Conservation (phyloP, 768 basidiomycete species). For the Tubosaeta brunneosetosa region DNA sequence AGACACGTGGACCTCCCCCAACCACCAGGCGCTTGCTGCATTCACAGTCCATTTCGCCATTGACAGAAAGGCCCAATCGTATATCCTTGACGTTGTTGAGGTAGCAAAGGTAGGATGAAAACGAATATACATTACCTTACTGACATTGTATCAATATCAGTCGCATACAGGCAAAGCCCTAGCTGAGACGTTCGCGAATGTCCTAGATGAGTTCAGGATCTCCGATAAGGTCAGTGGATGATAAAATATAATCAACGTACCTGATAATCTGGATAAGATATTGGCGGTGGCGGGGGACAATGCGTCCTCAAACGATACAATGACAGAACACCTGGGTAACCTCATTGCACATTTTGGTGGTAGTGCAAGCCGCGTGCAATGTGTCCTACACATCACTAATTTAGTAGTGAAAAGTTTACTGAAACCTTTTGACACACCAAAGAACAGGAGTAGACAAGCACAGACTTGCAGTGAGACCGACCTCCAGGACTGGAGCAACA, state of each 20-base stretch:
- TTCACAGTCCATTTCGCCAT: background rate
- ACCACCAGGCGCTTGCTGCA: background rate
- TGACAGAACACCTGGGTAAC: background rate
- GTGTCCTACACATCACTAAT: background rate
- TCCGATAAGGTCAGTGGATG: constrained; percentile 22
- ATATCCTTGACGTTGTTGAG: background rate
- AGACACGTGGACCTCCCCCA: background rate
- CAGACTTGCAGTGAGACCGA: constrained; percentile 6
- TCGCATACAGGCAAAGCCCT: constrained; percentile 10
- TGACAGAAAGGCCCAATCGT: background rate
- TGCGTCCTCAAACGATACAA: background rate
- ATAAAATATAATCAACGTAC: background rate
- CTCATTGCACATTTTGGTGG: background rate
- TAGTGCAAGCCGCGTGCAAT: background rate
- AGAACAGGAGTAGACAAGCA: background rate
- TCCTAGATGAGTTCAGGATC: constrained; percentile 26
- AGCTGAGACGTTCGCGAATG: constrained; percentile 18
- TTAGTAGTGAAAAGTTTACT: background rate
- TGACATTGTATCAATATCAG: background rate
- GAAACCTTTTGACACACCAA: background rate
- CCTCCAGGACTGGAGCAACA: background rate
- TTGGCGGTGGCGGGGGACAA: background rate
- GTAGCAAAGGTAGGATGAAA: background rate
- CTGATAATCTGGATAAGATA: background rate
- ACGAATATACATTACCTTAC: background rate